Conservation (phyloP, 305 asterid species). For the Plantago lanceolata region DNA sequence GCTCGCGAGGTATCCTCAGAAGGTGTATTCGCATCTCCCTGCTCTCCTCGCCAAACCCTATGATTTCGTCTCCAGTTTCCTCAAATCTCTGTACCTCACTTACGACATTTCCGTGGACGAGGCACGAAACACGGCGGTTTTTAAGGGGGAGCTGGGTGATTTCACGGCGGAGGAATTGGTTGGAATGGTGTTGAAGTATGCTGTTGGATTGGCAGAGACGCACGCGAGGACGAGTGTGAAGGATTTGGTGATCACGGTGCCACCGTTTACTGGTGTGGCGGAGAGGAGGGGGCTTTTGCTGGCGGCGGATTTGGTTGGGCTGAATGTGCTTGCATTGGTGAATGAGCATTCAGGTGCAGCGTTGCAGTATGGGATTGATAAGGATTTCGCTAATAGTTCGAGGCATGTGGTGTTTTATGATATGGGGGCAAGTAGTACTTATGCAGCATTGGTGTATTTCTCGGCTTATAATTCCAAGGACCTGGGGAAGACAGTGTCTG, state of each 20-base stretch:
- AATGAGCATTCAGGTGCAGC: conserved; percentile 96
- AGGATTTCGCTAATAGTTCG: conserved; percentile 83
- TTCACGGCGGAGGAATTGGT: conserved; percentile 87
- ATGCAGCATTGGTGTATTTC: conserved; percentile 90
- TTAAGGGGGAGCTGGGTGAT: conserved; percentile 33
- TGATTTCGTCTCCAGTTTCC: conserved; percentile 27
- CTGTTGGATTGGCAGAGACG: conserved; percentile 60
- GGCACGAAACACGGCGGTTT: conserved; percentile 44
- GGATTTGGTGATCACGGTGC: conserved; percentile 91
- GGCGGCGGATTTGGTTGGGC: conserved; percentile 78
- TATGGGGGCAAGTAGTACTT: conserved; percentile 93
- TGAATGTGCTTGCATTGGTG: conserved; percentile 81
- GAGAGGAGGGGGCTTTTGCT: conserved; percentile 46
- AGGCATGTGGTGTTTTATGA: conserved; percentile 86
- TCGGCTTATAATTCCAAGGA: conserved; percentile 86
- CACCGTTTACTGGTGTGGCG: conserved; percentile 74
- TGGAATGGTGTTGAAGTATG: conserved; percentile 76
- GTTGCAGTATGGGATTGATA: conserved; percentile 94
- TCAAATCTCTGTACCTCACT: conserved; percentile 45
- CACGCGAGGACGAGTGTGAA: conserved; percentile 61
- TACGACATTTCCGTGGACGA: conserved; percentile 46
- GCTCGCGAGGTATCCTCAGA: conserved; percentile 78
- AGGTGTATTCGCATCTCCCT: conserved; percentile 71
- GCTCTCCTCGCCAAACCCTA: conserved; percentile 64
- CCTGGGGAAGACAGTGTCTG: conserved; percentile 72